These are phyloP conservation scores for Saccharomycopsis crataegensis DNA, from an alignment of 1,139 yeast genomes.

Conservation along the genomic window DNA sequence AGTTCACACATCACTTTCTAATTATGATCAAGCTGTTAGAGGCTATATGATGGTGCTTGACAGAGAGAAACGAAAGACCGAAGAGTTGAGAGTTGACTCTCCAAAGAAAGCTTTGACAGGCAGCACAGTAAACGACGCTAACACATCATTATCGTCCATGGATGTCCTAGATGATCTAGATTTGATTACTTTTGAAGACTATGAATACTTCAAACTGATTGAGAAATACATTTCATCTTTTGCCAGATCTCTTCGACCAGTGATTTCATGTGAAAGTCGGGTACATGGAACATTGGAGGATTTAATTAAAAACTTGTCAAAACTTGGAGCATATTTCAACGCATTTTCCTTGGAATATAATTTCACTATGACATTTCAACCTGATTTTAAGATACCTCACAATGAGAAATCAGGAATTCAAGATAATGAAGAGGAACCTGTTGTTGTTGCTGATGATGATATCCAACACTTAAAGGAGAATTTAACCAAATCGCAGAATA, in stretches of 20 bases:
- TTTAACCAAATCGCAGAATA: conserved; percentile 11
- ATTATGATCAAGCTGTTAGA: conserved; percentile 15
- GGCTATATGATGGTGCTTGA: conserved; percentile 11
- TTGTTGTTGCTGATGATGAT: conserved; percentile 10
- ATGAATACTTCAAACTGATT: conserved; percentile 7
- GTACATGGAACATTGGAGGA: conserved; percentile 15
- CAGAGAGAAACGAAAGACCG: conserved; percentile 5
- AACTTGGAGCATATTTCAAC: conserved; percentile 31
- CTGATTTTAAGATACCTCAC: conserved; percentile 14
- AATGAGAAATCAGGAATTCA: neutral
- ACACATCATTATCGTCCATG: neutral
- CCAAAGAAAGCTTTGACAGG: neutral
- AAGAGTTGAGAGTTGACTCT: conserved; percentile 10
- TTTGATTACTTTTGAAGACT: conserved; percentile 12
- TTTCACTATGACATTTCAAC: conserved; percentile 20
- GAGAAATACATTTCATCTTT: conserved; percentile 13
- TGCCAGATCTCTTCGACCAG: conserved; percentile 9
- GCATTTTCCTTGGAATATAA: conserved; percentile 28
- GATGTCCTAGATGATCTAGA: neutral
- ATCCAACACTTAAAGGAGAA: conserved; percentile 6
- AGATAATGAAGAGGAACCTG: neutral
- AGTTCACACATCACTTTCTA: conserved; percentile 5
- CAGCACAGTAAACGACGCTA: neutral
- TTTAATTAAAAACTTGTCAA: conserved; percentile 25
- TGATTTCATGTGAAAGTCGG: conserved; percentile 10